Percentiles rank a stretch among this genome's conserved stretches.
Evolutionary conservation across 805 yeast genomes (phyloP).

Genomic region (Wickerhamomyces bisporus): DNA sequence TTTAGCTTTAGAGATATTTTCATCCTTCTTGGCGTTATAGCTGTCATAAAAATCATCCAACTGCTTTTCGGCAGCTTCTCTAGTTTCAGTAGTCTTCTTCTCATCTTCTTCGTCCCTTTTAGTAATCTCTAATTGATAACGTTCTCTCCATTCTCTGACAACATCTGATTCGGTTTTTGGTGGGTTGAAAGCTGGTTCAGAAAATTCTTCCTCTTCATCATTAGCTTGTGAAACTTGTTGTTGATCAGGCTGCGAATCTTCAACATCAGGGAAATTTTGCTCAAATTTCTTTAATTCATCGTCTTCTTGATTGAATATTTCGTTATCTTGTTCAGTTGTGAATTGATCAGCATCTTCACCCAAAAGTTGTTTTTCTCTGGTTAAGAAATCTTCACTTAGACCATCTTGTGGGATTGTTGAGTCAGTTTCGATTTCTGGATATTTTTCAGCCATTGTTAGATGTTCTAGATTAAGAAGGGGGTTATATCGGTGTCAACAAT

Average conservation of each 20-base stretch:
- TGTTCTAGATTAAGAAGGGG: background rate
- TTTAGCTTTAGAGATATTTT: conserved; percentile 54
- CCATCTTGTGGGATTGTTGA: conserved; percentile 29
- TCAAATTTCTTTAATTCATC: conserved; percentile 56
- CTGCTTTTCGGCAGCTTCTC: conserved; percentile 72
- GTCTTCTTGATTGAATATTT: conserved; percentile 37
- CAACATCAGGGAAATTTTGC: conserved; percentile 59
- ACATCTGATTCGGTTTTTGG: conserved; percentile 47
- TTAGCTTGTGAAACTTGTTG: conserved; percentile 26
- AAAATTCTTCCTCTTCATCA: conserved; percentile 40
- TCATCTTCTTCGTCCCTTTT: conserved; percentile 72
- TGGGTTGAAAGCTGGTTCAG: conserved; percentile 24
- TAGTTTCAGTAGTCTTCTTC: conserved; percentile 58
- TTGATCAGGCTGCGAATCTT: conserved; percentile 24
- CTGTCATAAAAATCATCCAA: conserved; percentile 90
- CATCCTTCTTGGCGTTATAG: conserved; percentile 79
- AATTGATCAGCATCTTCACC: conserved; percentile 58
- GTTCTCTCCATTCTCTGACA: conserved; percentile 72
- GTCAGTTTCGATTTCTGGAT: conserved; percentile 58
- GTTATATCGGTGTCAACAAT: conserved; percentile 1
- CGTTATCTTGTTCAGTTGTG: conserved; percentile 57
- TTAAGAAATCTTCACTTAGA: conserved; percentile 49
- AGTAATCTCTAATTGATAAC: conserved; percentile 71
- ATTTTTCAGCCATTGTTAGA: conserved; percentile 68
- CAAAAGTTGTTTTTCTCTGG: conserved; percentile 61